Conservation (phyloP, 2,329 filamentous ascomycete species). For the Ascochyta viciae-villosae region DNA sequence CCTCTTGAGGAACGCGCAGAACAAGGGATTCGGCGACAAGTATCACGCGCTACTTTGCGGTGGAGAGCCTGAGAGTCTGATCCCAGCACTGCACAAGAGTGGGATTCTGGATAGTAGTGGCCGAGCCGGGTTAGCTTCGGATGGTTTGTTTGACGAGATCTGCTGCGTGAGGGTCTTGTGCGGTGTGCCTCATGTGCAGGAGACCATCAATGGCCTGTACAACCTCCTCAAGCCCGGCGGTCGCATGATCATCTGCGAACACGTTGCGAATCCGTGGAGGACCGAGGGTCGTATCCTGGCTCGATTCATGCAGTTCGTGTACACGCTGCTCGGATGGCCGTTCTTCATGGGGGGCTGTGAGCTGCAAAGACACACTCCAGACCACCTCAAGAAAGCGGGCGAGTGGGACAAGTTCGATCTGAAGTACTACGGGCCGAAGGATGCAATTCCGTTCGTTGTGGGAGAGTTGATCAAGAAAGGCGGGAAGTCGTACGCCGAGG, state of each 20-base stretch:
- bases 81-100: conserved; percentile 53
- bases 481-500: conserved; percentile 31
- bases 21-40: conserved; percentile 53
- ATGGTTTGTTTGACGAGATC: conserved; percentile 62
- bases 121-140: conserved; percentile 29
- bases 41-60: conserved; percentile 60
- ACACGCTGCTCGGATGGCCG: conserved; percentile 57
- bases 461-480: conserved; percentile 47
- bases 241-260: conserved; percentile 62
- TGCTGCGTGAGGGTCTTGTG: conserved; percentile 63
- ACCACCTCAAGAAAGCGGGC: conserved; percentile 53
- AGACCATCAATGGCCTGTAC: conserved; percentile 58
- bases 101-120: conserved; percentile 46
- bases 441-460: conserved; percentile 45
- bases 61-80: conserved; percentile 56
- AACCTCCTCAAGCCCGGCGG: conserved; percentile 62
- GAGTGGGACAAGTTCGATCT: conserved; percentile 60
- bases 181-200: conserved; percentile 57
- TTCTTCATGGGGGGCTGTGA: conserved; percentile 62
- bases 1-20: conserved; percentile 51
- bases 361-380: conserved; percentile 58
- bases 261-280: conserved; percentile 61
- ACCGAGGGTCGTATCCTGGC: conserved; percentile 55
- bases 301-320: conserved; percentile 56
- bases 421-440: conserved; percentile 44